These are phyloP conservation scores for Aspergillus conjunctus DNA, from an alignment of 495 filamentous ascomycete species.

Conservation along the genomic window DNA sequence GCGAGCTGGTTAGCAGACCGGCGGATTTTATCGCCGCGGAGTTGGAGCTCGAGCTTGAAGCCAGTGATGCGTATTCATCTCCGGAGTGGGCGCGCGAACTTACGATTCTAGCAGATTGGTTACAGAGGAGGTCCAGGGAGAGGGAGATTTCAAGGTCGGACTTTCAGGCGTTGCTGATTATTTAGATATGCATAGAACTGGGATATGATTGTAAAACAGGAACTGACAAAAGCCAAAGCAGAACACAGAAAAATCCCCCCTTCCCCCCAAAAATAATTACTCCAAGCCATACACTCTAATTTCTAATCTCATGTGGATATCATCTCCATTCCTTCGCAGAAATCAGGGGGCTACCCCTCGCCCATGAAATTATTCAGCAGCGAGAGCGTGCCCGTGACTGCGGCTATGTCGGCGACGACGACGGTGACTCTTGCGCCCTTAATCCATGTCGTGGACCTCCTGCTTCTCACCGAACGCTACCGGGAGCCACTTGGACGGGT, in stretches of 20 bases:
- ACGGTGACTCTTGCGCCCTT: not conserved
- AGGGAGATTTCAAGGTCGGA: not conserved
- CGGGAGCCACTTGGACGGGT: not conserved
- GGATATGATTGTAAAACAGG: too few species aligned
- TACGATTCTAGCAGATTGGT: not conserved
- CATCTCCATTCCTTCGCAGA: not conserved
- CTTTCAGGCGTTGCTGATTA: not conserved
- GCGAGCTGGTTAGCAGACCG: not conserved
- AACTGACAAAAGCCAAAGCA: too few species aligned
- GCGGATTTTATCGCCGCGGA: not conserved
- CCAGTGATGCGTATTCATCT: not conserved
- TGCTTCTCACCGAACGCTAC: not conserved
- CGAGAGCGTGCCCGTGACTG: not conserved
- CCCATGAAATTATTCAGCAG: too few species aligned
- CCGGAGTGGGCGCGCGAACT: not conserved
- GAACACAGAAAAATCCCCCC: too few species aligned
- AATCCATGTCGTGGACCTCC: not conserved
- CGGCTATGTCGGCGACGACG: not conserved
- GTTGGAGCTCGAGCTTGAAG: not conserved
- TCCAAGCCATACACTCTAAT: too few species aligned
- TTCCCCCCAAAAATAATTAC: too few species aligned
- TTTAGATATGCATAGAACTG: too few species aligned
- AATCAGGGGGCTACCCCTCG: too few species aligned
- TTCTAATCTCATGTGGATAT: not conserved
- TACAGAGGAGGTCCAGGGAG: not conserved